Conservation (phyloP, 2,329 filamentous ascomycete genomes). For the Cyanodermella asteris region DNA sequence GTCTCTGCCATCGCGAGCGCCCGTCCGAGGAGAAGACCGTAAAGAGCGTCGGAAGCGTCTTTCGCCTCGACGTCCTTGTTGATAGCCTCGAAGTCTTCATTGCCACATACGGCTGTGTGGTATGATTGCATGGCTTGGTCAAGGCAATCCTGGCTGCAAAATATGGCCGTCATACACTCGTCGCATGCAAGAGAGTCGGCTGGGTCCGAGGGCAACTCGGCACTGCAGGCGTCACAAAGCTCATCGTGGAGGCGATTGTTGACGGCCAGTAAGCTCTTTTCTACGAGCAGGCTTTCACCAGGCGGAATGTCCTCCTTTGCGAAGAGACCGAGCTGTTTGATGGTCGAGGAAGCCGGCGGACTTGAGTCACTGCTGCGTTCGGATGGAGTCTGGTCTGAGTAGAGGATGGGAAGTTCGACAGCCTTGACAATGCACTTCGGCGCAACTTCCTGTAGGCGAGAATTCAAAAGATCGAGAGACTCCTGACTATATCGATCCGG, state of each 20-base stretch:
- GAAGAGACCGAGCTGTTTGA: slow-evolving; percentile 72
- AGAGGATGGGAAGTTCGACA: slow-evolving; percentile 52
- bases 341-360: slow-evolving; percentile 20
- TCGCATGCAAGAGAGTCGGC: slow-evolving; percentile 22
- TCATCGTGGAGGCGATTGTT: slow-evolving; percentile 73
- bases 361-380: neutral
- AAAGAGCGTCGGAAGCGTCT: slow-evolving; percentile 36
- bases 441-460: slow-evolving; percentile 43
- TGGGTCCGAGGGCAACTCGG: slow-evolving; percentile 40
- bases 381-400: slow-evolving; percentile 23
- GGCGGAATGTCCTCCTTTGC: slow-evolving; percentile 60
- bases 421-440: slow-evolving; percentile 64
- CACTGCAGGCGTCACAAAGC: slow-evolving; percentile 75
- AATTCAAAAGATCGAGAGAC: slow-evolving; percentile 47
- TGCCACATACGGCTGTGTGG: slow-evolving; percentile 36
- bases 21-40: slow-evolving; percentile 36
- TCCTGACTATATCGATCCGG: slow-evolving; percentile 33
- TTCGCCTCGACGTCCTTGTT: slow-evolving; percentile 33
- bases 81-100: slow-evolving; percentile 31
- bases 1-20: slow-evolving; percentile 39
- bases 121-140: slow-evolving; percentile 33
- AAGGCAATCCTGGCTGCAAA: slow-evolving; percentile 35
- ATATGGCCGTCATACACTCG: slow-evolving; percentile 35
- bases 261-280: slow-evolving; percentile 71
- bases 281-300: slow-evolving; percentile 54